Base-by-base conservation (phyloP, 768 basidiomycete genomes). In the Infundibulicybe gibba region DNA sequence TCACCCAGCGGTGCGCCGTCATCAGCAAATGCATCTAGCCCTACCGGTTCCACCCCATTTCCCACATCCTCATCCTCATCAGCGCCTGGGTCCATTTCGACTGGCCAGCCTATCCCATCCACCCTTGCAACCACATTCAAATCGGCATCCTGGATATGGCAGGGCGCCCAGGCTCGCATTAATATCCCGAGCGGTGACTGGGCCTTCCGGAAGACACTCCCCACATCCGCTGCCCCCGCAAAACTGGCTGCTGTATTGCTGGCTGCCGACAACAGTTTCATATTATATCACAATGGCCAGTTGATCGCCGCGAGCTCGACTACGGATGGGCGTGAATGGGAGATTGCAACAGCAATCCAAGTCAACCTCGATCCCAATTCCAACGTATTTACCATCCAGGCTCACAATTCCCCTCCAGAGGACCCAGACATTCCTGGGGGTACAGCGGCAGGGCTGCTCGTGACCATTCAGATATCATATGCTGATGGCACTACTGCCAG, bases 101-200 rank as follows among this genome's bases (percentile, higher is more conserved):
- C n/a, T n/a, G n/a, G n/a, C n/a, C n/a, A n/a, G n/a, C n/a, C n/a
- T n/a, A n/a, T 25, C 25, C 25, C 25, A 8, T 4, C 25, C 25
- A 8, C 25, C 25, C 25, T 25, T 8, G 32, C 43, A 0, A 49
- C 60, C 13, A 41, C 54, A 2, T 47, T 66, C 34, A 41, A 48
- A 6, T 34, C 47, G 43, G 55, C 64, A 5, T 51, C 49, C 2
- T 66, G 62, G 62, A 60, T 64, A 39, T 66, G 61, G 64, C 57
- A 57, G 11, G 34, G 48, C 15, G 52, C 56, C 32, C 37, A 49
- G 6, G 49, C 49, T 2, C 42, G 50, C n/a, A 10, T 3, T 10
- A 25, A 25, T 8, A 4, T 25, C 3, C 45, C 50, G 15, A 43
- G 44, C 3, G 56, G 58, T 20, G 54, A 60, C 9, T 50, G 60